Percentiles rank a stretch among this genome's conserved stretches.
phyloP scores from a whole-genome alignment of 1,284 basidiomycete species.

The Singerocomus rubriflavus region DNA sequence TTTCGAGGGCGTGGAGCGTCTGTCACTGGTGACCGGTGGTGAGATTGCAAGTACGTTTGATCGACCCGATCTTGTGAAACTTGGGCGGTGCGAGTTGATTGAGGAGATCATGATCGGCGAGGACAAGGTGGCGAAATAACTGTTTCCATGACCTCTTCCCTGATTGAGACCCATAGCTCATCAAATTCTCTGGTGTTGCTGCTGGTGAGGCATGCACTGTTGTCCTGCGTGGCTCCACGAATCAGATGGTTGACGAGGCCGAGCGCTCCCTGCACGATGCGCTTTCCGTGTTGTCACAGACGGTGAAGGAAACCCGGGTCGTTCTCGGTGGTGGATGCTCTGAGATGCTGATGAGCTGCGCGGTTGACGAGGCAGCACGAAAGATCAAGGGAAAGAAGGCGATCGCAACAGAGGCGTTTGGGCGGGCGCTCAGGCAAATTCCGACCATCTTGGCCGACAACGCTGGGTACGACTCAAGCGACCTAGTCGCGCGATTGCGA shows the following conservation, averaged over 20 bases:
- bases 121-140: conserved; percentile 71
- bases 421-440: conserved; percentile 87
- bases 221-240: conserved; percentile 93
- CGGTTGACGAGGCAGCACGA: conserved; percentile 87
- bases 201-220: conserved; percentile 99
- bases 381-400: conserved; percentile 93
- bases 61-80: conserved; percentile 88
- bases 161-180: conserved; percentile 56
- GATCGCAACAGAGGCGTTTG: conserved; percentile 91
- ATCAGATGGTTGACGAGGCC: conserved; percentile 99
- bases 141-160: not conserved
- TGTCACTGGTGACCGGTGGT: conserved; percentile 96
- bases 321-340: conserved; percentile 96
- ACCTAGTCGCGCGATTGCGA: conserved; percentile 86
- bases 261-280: conserved; percentile 98
- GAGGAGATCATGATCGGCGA: conserved; percentile 99
- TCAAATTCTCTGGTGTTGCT: conserved; percentile 98
- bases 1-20: conserved; percentile 97
- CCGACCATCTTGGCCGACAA: conserved; percentile 98
- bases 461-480: conserved; percentile 96
- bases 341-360: conserved; percentile 97
- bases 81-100: conserved; percentile 92
- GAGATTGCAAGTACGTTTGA: conserved; percentile 98
- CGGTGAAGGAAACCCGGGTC: conserved; percentile 94
- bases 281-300: conserved; percentile 95